phyloP scores from a whole-genome alignment of 441 rosid genomes.

The Erysimum cheiri region DNA sequence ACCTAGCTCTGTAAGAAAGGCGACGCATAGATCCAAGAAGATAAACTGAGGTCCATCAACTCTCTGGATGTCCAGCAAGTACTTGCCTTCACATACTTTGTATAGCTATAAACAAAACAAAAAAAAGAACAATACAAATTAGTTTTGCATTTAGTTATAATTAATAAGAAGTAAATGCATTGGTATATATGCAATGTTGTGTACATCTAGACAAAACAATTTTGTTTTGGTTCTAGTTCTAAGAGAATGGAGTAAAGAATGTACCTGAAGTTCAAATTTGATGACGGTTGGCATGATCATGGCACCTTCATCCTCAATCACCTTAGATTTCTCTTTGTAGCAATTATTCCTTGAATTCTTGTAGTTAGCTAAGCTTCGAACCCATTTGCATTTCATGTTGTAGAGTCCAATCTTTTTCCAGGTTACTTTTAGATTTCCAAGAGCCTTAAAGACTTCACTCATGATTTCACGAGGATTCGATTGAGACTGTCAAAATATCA shows the following conservation, averaged over 20 bases:
- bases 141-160: neutral
- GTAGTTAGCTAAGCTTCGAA: conserved; percentile 36
- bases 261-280: conserved; percentile 33
- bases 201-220: no score
- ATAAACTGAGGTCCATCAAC: conserved; percentile 83
- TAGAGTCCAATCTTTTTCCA: conserved; percentile 89
- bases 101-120: conserved; percentile 61
- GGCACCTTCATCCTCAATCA: neutral
- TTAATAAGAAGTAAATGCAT: no score
- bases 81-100: conserved; percentile 75
- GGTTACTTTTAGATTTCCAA: conserved; percentile 70
- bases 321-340: neutral
- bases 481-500: conserved; percentile 57
- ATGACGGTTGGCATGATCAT: conserved; percentile 6
- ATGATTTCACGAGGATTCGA: conserved; percentile 88
- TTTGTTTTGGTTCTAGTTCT: no score
- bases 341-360: neutral
- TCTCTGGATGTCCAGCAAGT: conserved; percentile 82
- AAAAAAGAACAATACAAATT: neutral
- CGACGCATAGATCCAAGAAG: conserved; percentile 86
- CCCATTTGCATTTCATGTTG: conserved; percentile 93
- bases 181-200: no score
- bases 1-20: conserved; percentile 77
- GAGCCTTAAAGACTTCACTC: conserved; percentile 79
- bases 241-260: no score